Percentiles rank a stretch among this genome's conserved stretches.
These are phyloP conservation scores for Digitaria exilis DNA, from an alignment of 202 grass and related monocot genomes.

Conservation along the genomic window DNA sequence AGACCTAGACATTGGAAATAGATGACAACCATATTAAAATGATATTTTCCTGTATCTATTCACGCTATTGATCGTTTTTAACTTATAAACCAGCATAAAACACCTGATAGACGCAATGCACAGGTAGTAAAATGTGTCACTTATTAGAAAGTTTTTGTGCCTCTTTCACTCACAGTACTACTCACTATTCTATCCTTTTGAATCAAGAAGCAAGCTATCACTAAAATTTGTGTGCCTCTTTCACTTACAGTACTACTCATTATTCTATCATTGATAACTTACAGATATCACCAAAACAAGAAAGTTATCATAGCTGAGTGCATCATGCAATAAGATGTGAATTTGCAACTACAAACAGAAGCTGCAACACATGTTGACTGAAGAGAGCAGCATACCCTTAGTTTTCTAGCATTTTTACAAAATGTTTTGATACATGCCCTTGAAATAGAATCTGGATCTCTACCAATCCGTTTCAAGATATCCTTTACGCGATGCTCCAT, in stretches of 20 bases:
- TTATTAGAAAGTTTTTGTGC: not conserved
- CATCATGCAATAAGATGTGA: slow-evolving; percentile 21
- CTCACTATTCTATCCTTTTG: not conserved
- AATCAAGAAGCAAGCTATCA: no score
- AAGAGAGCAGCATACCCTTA: slow-evolving; percentile 59
- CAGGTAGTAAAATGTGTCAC: not conserved
- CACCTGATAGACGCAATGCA: not conserved
- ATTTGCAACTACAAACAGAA: not conserved
- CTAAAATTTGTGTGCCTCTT: not conserved
- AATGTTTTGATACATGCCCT: slow-evolving; percentile 84
- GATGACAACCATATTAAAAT: not conserved
- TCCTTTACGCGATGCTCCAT: slow-evolving; percentile 63
- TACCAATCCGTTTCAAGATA: slow-evolving; percentile 76
- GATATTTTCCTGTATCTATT: not conserved
- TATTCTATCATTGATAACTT: not conserved
- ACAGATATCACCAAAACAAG: slow-evolving; percentile 7
- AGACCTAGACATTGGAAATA: slow-evolving; percentile 56
- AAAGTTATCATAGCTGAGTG: not conserved
- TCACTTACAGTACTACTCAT: not conserved
- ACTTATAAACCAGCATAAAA: not conserved
- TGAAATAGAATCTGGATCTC: slow-evolving; percentile 80
- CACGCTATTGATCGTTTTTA: not conserved
- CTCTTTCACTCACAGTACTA: not conserved
- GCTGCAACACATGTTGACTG: slow-evolving; percentile 2
- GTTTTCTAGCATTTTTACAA: slow-evolving; percentile 95